Conservation (phyloP, 1,284 basidiomycete species). For the Peniophora sp. region DNA sequence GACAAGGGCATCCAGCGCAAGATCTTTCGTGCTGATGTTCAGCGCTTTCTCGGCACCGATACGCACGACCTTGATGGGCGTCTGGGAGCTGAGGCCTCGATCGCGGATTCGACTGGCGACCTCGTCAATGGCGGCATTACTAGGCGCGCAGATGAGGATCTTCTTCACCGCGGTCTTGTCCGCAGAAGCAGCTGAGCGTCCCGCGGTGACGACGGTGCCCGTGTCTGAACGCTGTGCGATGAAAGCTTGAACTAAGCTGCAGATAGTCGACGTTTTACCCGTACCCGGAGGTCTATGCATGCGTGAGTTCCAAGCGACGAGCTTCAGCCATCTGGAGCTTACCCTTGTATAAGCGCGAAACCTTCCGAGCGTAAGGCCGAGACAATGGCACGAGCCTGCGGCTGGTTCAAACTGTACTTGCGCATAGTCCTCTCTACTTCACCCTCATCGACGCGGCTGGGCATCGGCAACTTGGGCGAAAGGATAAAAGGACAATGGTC, state of each 20-base stretch:
- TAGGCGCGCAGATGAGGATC: constrained; percentile 92
- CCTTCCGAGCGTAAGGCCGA: constrained; percentile 70
- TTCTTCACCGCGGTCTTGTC: constrained; percentile 58
- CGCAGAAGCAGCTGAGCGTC: constrained; percentile 29
- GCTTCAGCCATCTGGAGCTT: constrained; percentile 17
- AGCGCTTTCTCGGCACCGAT: constrained; percentile 80
- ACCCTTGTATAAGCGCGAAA: constrained; percentile 96
- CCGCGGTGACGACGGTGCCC: constrained; percentile 39
- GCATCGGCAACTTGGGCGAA: constrained; percentile 49
- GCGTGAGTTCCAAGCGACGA: not conserved
- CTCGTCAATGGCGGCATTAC: constrained; percentile 98
- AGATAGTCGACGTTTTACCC: constrained; percentile 98
- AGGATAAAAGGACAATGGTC: constrained; percentile 71
- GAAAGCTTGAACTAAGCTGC: constrained; percentile 86
- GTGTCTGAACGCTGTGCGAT: constrained; percentile 52
- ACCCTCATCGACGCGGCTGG: constrained; percentile 37
- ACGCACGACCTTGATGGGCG: constrained; percentile 77
- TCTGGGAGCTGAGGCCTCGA: constrained; percentile 50
- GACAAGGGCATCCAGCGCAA: constrained; percentile 83
- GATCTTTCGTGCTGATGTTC: constrained; percentile 78
- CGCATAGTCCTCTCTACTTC: constrained; percentile 66
- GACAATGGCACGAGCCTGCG: constrained; percentile 88
- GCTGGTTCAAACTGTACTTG: constrained; percentile 80
- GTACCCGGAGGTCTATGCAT: constrained; percentile 90
- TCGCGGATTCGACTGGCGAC: constrained; percentile 85